phyloP scores from a whole-genome alignment of 805 yeast genomes.

The Ogataea nitratoaversa region DNA sequence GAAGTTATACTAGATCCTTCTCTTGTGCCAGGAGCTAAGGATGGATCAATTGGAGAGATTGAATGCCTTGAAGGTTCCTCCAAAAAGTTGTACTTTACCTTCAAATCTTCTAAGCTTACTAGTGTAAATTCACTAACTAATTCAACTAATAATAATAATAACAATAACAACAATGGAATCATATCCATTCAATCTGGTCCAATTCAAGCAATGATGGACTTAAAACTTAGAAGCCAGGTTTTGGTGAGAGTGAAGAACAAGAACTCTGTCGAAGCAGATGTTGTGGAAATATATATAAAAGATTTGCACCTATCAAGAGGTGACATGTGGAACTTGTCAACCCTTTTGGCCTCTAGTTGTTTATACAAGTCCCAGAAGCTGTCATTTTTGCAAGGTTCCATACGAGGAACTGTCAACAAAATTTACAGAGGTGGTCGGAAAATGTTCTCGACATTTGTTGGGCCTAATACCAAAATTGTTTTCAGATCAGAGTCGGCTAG shows the following conservation, averaged over 20 bases:
- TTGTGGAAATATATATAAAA: conserved; percentile 74
- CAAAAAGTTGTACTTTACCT: conserved; percentile 41
- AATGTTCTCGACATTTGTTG: conserved; percentile 71
- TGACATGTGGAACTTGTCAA: conserved; percentile 85
- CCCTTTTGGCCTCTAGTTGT: conserved; percentile 57
- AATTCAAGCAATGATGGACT: conserved; percentile 53
- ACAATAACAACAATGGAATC: conserved; percentile 23
- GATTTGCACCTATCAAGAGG: conserved; percentile 83
- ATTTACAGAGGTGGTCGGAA: conserved; percentile 66
- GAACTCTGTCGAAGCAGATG: conserved; percentile 63
- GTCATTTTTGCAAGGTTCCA: conserved; percentile 51
- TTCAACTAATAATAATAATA: conserved; percentile 19
- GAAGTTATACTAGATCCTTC: conserved; percentile 60
- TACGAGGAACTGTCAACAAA: conserved; percentile 61
- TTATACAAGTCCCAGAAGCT: conserved; percentile 64
- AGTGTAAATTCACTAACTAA: conserved; percentile 10
- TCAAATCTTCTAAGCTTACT: conserved; percentile 24
- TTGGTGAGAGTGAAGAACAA: conserved; percentile 45
- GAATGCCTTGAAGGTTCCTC: conserved; percentile 38
- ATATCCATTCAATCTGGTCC: conserved; percentile 60
- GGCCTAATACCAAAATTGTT: conserved; percentile 69
- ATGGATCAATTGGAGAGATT: conserved; percentile 77
- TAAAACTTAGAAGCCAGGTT: conserved; percentile 67
- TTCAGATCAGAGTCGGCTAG: conserved; percentile 91
- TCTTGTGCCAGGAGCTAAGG: conserved; percentile 56